A percentile compares a stretch with the other conserved stretches of the same genome.
Evolutionary conservation across 106 monocot species (phyloP).

Genomic region (Dendrobium officinale): DNA sequence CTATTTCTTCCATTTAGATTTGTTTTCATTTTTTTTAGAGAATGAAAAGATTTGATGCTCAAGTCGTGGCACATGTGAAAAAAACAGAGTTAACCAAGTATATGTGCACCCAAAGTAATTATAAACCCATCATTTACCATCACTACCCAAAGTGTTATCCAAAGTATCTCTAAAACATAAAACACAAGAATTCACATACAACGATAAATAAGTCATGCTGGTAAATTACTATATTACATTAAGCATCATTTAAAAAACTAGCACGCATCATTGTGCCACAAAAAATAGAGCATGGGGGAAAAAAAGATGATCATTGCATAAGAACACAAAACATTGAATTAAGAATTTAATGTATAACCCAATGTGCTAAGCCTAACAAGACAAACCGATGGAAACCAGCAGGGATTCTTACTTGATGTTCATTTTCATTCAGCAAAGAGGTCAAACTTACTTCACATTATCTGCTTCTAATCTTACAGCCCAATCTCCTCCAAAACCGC

Average conservation of each 20-base stretch:
- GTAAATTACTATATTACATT: no score
- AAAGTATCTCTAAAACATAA: no score
- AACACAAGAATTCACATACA: no score
- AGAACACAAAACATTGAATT: not conserved
- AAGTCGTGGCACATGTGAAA: not conserved
- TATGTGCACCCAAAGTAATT: not conserved
- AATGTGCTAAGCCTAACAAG: not conserved
- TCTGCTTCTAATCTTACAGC: constrained; percentile 59
- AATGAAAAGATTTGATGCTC: not conserved
- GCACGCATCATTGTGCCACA: no score
- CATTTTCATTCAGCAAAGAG: constrained; percentile 7
- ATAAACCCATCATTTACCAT: no score
- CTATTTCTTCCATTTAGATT: not conserved
- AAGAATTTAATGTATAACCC: not conserved
- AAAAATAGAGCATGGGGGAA: no score
- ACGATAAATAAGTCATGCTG: no score
- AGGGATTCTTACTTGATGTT: not conserved
- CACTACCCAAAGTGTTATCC: no score
- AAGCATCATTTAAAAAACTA: no score
- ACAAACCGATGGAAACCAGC: not conserved
- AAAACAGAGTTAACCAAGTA: not conserved
- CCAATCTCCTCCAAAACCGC: constrained; percentile 99
- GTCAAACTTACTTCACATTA: constrained; percentile 44
- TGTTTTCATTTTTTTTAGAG: not conserved
- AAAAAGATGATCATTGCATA: no score